These are phyloP conservation scores for Coffea humblotiana DNA, from an alignment of 305 asterid genomes.

Conservation along the genomic window DNA sequence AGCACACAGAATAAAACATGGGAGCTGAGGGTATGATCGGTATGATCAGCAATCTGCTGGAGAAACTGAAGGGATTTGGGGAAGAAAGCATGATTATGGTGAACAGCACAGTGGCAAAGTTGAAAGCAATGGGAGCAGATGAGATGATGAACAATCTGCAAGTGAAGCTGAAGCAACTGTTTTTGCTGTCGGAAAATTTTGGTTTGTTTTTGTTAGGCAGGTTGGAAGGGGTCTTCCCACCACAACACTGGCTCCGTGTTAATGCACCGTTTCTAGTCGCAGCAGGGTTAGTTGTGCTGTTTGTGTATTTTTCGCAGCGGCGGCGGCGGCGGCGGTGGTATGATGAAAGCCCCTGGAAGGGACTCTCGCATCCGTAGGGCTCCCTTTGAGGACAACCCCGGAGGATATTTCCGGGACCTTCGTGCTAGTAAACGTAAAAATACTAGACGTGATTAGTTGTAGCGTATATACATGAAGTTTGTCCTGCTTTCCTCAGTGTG, in stretches of 20 bases:
- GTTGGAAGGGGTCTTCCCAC: slow-evolving; percentile 30
- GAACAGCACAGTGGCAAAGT: slow-evolving; percentile 11
- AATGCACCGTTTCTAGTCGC: slow-evolving; percentile 5
- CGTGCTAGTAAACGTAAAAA: neutral
- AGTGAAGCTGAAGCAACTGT: slow-evolving; percentile 20
- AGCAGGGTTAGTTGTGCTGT: neutral
- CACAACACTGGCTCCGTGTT: slow-evolving; percentile 21
- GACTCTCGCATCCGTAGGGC: slow-evolving; percentile 11
- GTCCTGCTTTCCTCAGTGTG: neutral
- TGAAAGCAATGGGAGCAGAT: slow-evolving; percentile 9
- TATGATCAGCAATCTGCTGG: neutral
- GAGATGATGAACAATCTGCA: neutral
- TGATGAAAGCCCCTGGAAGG: slow-evolving; percentile 33
- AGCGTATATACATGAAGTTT: neutral
- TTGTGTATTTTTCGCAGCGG: slow-evolving; percentile 1
- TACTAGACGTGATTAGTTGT: too few species aligned
- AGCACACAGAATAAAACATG: neutral
- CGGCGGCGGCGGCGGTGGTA: neutral
- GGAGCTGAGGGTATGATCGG: neutral
- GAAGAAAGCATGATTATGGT: slow-evolving; percentile 19
- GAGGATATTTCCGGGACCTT: slow-evolving; percentile 7
- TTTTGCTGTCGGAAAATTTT: too few species aligned
- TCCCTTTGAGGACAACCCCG: slow-evolving; percentile 14
- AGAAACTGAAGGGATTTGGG: slow-evolving; percentile 21
- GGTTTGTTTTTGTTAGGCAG: too few species aligned